These are phyloP conservation scores for Heterobasidion occidentale DNA, from an alignment of 1,284 basidiomycete species.

Conservation along the genomic window DNA sequence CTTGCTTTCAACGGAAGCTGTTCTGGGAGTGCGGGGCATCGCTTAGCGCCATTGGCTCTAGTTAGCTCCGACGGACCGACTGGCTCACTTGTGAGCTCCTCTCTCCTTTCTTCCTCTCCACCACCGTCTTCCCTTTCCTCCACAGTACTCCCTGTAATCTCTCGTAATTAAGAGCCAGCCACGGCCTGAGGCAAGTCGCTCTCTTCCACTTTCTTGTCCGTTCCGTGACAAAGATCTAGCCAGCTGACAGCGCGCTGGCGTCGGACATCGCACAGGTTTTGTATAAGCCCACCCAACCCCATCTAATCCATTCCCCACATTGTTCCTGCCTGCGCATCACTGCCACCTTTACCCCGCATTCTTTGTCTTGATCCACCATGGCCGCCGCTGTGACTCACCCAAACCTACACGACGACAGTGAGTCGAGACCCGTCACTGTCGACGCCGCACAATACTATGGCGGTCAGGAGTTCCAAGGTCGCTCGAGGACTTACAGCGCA, in stretches of 20 bases:
- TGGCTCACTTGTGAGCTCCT: not conserved
- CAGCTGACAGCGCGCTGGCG: not conserved
- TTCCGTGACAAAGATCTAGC: not conserved
- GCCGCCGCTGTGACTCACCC: slow-evolving; percentile 41
- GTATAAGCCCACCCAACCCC: not conserved
- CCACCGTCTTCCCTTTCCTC: not conserved
- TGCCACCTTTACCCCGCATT: not conserved
- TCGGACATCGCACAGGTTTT: not conserved
- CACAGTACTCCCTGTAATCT: not conserved
- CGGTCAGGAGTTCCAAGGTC: slow-evolving; percentile 64
- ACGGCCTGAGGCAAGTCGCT: not conserved
- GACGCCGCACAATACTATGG: slow-evolving; percentile 83
- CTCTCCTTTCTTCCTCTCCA: not conserved
- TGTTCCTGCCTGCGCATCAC: not conserved
- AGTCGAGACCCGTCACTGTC: slow-evolving; percentile 44
- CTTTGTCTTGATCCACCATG: slow-evolving; percentile 16
- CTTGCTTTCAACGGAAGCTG: no score
- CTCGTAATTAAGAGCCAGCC: not conserved
- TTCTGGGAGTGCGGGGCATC: not conserved
- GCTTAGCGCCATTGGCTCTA: not conserved
- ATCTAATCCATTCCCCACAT: not conserved
- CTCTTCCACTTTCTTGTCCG: not conserved
- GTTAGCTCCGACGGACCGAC: not conserved
- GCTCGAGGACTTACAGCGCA: slow-evolving; percentile 79
- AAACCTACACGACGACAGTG: slow-evolving; percentile 58